Conservation (phyloP, 1,139 yeast genomes). For the Blastobotrys arbuscula region DNA sequence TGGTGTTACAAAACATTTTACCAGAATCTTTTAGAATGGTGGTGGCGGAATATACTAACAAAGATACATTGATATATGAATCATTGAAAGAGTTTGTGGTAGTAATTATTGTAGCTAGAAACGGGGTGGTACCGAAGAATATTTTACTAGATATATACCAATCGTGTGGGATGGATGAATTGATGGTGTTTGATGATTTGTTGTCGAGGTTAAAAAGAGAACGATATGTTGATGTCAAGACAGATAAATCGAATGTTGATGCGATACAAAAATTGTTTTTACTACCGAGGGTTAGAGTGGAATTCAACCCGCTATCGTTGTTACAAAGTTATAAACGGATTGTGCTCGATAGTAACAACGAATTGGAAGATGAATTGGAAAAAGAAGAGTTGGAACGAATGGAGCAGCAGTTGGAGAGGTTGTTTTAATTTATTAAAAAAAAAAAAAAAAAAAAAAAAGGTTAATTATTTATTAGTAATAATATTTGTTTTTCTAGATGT, state of each 20-base stretch:
- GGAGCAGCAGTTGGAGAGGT: neutral
- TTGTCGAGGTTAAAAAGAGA: constrained; percentile 8
- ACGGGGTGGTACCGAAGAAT: constrained; percentile 6
- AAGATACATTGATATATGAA: constrained; percentile 1
- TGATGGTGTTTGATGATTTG: constrained; percentile 1
- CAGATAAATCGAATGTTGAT: neutral
- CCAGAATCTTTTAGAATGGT: constrained; percentile 1
- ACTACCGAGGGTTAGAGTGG: constrained; percentile 4
- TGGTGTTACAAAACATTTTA: constrained; percentile 4
- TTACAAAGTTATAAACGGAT: neutral
- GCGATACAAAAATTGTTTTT: neutral
- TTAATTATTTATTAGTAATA: neutral
- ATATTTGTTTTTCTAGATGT: constrained; percentile 6
- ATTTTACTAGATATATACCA: neutral
- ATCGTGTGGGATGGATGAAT: neutral
- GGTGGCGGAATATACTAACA: neutral
- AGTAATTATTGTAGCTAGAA: constrained; percentile 6
- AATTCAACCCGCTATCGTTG: neutral
- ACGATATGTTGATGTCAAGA: constrained; percentile 2
- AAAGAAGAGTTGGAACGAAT: neutral
- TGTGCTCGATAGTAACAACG: neutral
- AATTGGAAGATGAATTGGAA: neutral
- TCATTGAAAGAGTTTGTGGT: constrained; percentile 4
- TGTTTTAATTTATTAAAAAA: neutral
- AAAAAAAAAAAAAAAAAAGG: constrained; percentile 1